Evolutionary conservation across 345 rosid genomes (phyloP).

Genomic region (Sonneratia alba): DNA sequence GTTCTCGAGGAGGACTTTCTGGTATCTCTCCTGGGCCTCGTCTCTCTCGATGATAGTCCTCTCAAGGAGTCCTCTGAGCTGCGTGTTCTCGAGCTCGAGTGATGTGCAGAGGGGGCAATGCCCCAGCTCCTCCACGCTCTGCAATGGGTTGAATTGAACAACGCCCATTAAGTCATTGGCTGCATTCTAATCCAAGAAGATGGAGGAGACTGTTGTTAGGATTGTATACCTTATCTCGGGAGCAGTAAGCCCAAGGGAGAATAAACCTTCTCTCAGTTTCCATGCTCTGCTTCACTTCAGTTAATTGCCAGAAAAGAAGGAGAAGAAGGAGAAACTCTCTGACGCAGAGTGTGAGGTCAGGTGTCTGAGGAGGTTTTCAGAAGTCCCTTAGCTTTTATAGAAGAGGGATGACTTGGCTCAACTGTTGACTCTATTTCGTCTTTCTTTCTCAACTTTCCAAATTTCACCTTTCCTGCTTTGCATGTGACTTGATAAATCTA

Average conservation of each 20-base stretch:
- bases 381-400: neutral
- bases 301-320: neutral
- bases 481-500: no score
- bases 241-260: slow-evolving; percentile 45
- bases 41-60: slow-evolving; percentile 62
- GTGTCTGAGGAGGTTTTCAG: neutral
- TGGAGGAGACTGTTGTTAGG: neutral
- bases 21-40: slow-evolving; percentile 56
- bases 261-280: slow-evolving; percentile 49
- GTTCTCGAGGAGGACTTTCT: slow-evolving; percentile 45
- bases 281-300: slow-evolving; percentile 28
- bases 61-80: slow-evolving; percentile 43
- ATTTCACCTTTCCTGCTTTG: no score
- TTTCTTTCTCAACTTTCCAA: no score
- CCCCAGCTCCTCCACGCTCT: slow-evolving; percentile 69
- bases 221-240: slow-evolving; percentile 48
- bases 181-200: neutral
- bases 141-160: slow-evolving; percentile 3
- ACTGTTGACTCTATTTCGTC: no score
- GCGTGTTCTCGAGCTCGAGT: slow-evolving; percentile 79
- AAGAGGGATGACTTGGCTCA: no score
- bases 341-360: neutral
- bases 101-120: slow-evolving; percentile 56
- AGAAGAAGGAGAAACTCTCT: neutral
- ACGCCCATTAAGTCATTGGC: neutral